These are phyloP conservation scores for Phialocephala subalpina DNA, from an alignment of 2,329 filamentous ascomycete species.

Conservation along the genomic window DNA sequence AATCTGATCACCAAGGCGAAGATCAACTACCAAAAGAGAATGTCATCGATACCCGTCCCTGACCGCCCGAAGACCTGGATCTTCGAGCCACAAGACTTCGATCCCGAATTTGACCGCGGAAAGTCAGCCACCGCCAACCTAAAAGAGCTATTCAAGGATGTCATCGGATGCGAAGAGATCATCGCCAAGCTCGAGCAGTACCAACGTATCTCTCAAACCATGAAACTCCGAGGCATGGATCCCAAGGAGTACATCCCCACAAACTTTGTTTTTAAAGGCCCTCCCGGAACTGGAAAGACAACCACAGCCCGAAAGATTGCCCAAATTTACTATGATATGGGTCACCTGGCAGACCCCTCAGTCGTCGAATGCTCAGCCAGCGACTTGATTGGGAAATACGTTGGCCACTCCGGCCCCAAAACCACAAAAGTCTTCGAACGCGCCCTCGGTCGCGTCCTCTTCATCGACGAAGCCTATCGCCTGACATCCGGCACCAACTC, in stretches of 20 bases:
- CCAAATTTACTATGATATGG: constrained; percentile 78
- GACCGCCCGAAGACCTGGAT: constrained; percentile 30
- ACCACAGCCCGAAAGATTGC: constrained; percentile 78
- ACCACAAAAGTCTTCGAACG: constrained; percentile 64
- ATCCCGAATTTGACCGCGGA: constrained; percentile 57
- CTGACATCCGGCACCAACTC: constrained; percentile 51
- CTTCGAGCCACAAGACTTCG: constrained; percentile 56
- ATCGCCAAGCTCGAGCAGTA: constrained; percentile 58
- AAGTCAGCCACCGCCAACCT: constrained; percentile 51
- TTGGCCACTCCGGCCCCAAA: constrained; percentile 76
- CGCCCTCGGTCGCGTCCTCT: constrained; percentile 60
- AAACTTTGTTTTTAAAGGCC: constrained; percentile 65
- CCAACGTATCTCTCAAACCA: constrained; percentile 52
- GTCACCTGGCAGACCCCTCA: constrained; percentile 65
- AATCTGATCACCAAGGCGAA: constrained; percentile 67
- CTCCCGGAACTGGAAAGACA: constrained; percentile 73
- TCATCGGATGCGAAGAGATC: constrained; percentile 60
- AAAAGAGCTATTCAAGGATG: constrained; percentile 55
- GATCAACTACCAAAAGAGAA: constrained; percentile 35
- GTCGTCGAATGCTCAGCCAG: constrained; percentile 73
- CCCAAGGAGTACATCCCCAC: constrained; percentile 60
- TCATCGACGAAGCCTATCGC: constrained; percentile 67
- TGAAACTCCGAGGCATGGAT: constrained; percentile 56
- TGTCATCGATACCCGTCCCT: constrained; percentile 26
- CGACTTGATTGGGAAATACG: constrained; percentile 72